phyloP scores from a whole-genome alignment of 2,329 filamentous ascomycete genomes.

The Colletotrichum salicis region DNA sequence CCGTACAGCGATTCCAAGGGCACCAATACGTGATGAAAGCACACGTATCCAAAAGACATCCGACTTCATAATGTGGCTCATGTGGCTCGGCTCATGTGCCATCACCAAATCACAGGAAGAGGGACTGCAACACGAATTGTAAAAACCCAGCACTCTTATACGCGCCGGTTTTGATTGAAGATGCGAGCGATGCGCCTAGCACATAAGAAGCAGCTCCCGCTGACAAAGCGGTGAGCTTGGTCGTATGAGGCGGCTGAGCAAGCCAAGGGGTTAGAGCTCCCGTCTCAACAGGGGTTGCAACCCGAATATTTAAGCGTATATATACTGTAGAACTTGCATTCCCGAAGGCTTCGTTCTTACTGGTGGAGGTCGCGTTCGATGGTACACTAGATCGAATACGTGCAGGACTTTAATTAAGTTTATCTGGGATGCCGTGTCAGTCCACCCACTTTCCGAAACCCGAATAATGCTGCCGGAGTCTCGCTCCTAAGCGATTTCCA shows the following conservation, averaged over 20 bases:
- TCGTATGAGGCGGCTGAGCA: not conserved
- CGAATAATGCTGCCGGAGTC: not conserved
- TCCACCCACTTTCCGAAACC: not conserved
- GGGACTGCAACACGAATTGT: not conserved
- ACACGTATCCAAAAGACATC: not conserved
- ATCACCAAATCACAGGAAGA: not conserved
- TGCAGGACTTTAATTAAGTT: not conserved
- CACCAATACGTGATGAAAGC: not conserved
- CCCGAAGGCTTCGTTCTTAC: not conserved
- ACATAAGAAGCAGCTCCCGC: not conserved
- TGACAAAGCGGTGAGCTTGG: not conserved
- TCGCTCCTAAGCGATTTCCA: not conserved
- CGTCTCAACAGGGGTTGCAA: not conserved
- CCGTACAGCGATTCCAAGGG: not conserved
- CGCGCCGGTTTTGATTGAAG: too few species aligned
- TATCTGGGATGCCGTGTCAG: not conserved
- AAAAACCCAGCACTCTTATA: too few species aligned
- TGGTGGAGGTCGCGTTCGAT: not conserved
- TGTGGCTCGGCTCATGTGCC: conserved; percentile 16
- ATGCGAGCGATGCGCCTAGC: not conserved
- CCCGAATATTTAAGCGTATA: not conserved
- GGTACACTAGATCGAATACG: not conserved
- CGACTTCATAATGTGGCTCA: conserved; percentile 18
- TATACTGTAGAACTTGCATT: not conserved
- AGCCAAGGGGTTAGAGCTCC: not conserved